A percentile compares a stretch with the other conserved stretches of the same genome.
These are phyloP conservation scores for Naganishia randhawae DNA, from an alignment of 768 basidiomycete species.

Conservation along the genomic window DNA sequence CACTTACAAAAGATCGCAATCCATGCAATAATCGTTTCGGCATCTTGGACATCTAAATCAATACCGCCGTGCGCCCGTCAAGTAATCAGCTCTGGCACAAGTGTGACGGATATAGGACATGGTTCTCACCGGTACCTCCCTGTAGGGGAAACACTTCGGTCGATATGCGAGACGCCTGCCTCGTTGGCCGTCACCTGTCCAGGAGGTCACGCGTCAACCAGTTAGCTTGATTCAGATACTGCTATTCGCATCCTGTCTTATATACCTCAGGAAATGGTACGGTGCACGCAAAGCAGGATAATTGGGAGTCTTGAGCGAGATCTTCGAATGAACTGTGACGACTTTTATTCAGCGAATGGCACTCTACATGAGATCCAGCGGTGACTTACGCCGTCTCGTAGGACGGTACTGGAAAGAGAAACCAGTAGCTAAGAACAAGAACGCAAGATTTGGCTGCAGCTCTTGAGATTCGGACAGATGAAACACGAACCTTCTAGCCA, in stretches of 20 bases:
- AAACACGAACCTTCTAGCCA: conserved; percentile 67
- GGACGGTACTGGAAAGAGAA: conserved; percentile 82
- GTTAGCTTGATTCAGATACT: conserved; percentile 37
- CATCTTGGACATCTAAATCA: conserved; percentile 65
- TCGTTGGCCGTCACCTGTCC: conserved; percentile 30
- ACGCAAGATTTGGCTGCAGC: neutral
- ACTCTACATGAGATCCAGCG: neutral
- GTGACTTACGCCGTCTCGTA: conserved; percentile 73
- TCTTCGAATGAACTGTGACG: conserved; percentile 11
- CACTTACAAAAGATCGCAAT: conserved; percentile 81
- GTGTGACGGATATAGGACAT: neutral
- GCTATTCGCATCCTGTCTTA: neutral
- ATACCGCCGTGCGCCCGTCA: neutral
- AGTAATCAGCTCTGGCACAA: neutral
- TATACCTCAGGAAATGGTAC: conserved; percentile 58
- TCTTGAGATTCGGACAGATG: neutral
- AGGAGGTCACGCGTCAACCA: conserved; percentile 2
- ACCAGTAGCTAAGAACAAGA: conserved; percentile 46
- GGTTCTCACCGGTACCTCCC: conserved; percentile 71
- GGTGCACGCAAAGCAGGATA: conserved; percentile 73
- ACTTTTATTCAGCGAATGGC: neutral
- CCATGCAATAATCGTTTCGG: conserved; percentile 78
- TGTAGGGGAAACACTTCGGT: conserved; percentile 72
- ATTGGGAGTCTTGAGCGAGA: conserved; percentile 2
- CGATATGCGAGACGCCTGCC: conserved; percentile 37